Percentiles rank a stretch among this genome's conserved stretches.
Evolutionary conservation across 306 rosid genomes (phyloP).

Genomic region (Notholithocarpus densiflorus): DNA sequence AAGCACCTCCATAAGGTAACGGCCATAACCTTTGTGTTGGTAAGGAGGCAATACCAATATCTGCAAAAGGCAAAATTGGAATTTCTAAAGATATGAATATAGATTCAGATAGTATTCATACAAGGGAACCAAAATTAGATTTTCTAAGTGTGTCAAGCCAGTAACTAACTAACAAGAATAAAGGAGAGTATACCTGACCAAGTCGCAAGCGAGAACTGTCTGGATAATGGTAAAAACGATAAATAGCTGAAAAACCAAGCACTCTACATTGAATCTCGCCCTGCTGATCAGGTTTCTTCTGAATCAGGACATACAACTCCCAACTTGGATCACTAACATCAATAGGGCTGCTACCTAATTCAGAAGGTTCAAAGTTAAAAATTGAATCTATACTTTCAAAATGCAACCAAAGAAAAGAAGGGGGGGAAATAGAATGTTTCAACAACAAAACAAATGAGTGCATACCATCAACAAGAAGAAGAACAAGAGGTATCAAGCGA

Average conservation of each 20-base stretch:
- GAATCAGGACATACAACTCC: conserved; percentile 78
- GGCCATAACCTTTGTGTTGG: conserved; percentile 87
- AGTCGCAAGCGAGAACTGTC: conserved; percentile 71
- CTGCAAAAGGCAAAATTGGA: conserved; percentile 39
- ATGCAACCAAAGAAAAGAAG: conserved; percentile 1
- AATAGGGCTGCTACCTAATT: conserved; percentile 85
- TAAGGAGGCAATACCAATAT: conserved; percentile 78
- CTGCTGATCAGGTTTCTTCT: conserved; percentile 51
- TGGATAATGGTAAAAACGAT: conserved; percentile 90
- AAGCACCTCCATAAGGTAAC: conserved; percentile 69
- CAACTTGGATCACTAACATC: conserved; percentile 77
- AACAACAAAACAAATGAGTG: not conserved
- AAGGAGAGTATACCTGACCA: conserved; percentile 60
- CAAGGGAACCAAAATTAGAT: not conserved
- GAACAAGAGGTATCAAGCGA: conserved; percentile 75
- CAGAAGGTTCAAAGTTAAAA: conserved; percentile 6
- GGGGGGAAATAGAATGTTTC: not conserved
- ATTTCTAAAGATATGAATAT: not conserved
- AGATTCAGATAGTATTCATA: not conserved
- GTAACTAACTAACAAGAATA: conserved; percentile 14
- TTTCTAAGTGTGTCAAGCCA: not conserved
- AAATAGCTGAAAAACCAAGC: conserved; percentile 81
- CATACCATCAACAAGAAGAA: conserved; percentile 93
- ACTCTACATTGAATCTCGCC: conserved; percentile 43
- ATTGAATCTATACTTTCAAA: conserved; percentile 10